Evolutionary conservation across 2,329 filamentous ascomycete species (phyloP).

Genomic region (Apiospora aurea): DNA sequence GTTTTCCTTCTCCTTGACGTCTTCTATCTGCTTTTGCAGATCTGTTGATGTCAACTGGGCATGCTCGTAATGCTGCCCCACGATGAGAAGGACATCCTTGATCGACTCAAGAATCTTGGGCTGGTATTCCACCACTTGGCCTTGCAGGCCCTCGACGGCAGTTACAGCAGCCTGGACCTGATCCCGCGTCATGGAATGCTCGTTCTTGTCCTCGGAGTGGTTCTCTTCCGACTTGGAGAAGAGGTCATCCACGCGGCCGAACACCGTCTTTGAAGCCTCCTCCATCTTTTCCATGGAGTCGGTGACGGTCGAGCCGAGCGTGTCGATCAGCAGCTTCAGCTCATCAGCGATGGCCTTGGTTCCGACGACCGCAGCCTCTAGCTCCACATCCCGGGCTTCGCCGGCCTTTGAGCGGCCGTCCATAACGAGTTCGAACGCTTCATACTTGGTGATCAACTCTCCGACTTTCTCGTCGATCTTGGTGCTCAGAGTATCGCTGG

Average conservation of each 20-base stretch:
- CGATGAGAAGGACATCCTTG: constrained; percentile 82
- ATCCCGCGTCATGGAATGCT: constrained; percentile 84
- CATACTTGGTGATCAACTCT: constrained; percentile 85
- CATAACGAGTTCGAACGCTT: constrained; percentile 78
- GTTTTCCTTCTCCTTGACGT: constrained; percentile 50
- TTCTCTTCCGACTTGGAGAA: constrained; percentile 78
- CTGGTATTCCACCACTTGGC: constrained; percentile 80
- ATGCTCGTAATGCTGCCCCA: constrained; percentile 88
- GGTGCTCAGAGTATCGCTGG: constrained; percentile 58
- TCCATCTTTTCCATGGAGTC: constrained; percentile 88
- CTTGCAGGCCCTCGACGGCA: constrained; percentile 78
- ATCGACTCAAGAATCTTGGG: constrained; percentile 88
- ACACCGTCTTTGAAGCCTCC: constrained; percentile 86
- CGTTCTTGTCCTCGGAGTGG: constrained; percentile 74
- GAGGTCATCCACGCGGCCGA: constrained; percentile 81
- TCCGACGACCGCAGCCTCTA: constrained; percentile 75
- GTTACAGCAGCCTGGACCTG: constrained; percentile 78
- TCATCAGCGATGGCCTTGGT: constrained; percentile 87
- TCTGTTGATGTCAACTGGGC: constrained; percentile 70
- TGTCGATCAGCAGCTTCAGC: constrained; percentile 84
- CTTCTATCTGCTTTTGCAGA: constrained; percentile 66
- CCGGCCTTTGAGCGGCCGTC: constrained; percentile 77
- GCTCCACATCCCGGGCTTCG: constrained; percentile 75
- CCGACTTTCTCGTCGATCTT: constrained; percentile 73
- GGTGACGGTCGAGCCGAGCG: constrained; percentile 79